Base-by-base conservation (phyloP, 768 basidiomycete species). In the Daedaleopsis sinensis region DNA sequence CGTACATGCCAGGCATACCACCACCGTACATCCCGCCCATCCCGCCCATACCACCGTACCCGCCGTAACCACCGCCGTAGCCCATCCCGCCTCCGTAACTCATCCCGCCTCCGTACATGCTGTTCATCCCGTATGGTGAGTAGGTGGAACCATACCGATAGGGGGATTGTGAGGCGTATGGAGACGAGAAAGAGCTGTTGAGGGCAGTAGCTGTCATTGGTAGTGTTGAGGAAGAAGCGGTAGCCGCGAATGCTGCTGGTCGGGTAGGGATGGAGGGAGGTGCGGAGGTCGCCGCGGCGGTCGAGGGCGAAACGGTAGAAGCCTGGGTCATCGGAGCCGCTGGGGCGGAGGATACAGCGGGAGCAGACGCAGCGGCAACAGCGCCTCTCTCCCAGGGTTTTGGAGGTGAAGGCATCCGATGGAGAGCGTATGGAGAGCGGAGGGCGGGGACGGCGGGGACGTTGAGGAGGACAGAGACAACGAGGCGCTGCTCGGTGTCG, bases 351-450 rank as follows among this genome's bases (percentile, higher is more conserved):
- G 77, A 23, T 0, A 76, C 36, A 13, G 76, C 44, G 53, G 75
- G 61, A 3, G 77, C 42, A 16, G 72, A 57, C 19, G 71, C 57
- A 39, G 78, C 68, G 32, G 78, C 68, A 49, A 77, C 75, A 9
- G 83, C 82, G 46, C 76, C 77, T 55, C 86, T 83, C 73, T 95
- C 93, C 93, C 93, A 95, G 66, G 93, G 93, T 73, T 94, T 94
- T 71, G 92, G 93, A 51, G 93, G 93, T 21, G 92, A 91, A 39
- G 82, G 85, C 91, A 93, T 93, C 44, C 15, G 46, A 27, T 32
- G 7, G 27, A 32, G 27, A 32, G 27, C 27, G 15, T 36, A 12
- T 24, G 11, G 51, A 38, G 57, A 43, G 19, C n/a, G 32, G 18
- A 36, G 24, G 35, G 10, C 42, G 57, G 11, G 36, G 74, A 68